phyloP scores from a whole-genome alignment of 768 basidiomycete species.

The Leccinum disarticulatum region DNA sequence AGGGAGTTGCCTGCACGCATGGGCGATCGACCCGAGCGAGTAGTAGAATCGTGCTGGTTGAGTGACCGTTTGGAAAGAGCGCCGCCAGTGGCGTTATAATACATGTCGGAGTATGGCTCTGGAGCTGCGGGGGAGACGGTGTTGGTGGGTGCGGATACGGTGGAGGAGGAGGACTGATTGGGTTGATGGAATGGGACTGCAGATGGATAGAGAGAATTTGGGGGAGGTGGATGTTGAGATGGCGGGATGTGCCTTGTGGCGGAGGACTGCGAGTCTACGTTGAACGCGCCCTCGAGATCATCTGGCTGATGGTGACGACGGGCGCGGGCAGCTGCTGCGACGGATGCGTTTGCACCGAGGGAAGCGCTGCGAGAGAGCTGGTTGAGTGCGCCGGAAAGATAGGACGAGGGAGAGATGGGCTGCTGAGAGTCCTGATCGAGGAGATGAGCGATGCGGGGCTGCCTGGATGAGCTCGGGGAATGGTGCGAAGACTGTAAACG shows the following conservation, averaged over 20 bases:
- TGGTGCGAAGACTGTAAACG: conserved; percentile 26
- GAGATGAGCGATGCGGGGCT: conserved; percentile 64
- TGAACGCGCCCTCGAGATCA: conserved; percentile 59
- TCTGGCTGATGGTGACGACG: conserved; percentile 71
- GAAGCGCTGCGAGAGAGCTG: conserved; percentile 70
- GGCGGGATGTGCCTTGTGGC: conserved; percentile 25
- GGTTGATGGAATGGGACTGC: conserved; percentile 59
- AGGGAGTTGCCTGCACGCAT: conserved; percentile 55
- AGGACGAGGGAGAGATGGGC: conserved; percentile 44
- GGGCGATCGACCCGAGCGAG: conserved; percentile 59
- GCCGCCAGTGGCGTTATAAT: conserved; percentile 50
- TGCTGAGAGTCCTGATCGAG: conserved; percentile 56
- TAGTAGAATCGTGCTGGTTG: conserved; percentile 52
- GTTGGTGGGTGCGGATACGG: conserved; percentile 30
- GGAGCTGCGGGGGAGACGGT: conserved; percentile 19
- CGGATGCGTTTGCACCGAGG: conserved; percentile 47
- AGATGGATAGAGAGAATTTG: conserved; percentile 56
- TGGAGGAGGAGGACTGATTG: not conserved
- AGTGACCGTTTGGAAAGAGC: conserved; percentile 57
- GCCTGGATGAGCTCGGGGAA: conserved; percentile 42
- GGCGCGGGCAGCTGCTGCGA: conserved; percentile 42
- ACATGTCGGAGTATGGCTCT: conserved; percentile 60
- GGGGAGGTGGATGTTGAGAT: conserved; percentile 38
- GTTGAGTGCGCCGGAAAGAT: conserved; percentile 49
- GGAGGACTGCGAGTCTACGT: conserved; percentile 32